Evolutionary conservation across 2,329 filamentous ascomycete genomes (phyloP), one percentile per base, ranked within the genome.

Genomic region (Paraconiothyrium sp.): DNA sequence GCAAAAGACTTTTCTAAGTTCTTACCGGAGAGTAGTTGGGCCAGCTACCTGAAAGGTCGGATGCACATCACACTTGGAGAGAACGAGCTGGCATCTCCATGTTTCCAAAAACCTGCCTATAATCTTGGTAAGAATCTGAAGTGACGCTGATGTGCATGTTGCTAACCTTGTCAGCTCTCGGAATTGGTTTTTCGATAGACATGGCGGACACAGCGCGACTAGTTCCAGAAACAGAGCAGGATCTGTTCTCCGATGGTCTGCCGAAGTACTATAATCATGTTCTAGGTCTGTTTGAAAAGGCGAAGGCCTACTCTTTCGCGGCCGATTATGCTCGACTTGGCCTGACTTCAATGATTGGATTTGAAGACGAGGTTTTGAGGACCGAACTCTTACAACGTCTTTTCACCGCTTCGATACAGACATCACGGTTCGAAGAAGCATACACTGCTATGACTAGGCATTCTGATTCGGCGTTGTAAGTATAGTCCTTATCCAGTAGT

Each of bases 201-300:
- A 72, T 78, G 37, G 64, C 67, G 13, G 81, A 84, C 62, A 84
- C 82, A 8, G 81, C 83, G 47, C 61, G 56, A 47, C 85, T 97
- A 14, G 84, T 98, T 24, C 89, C 91, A 57, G 88, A 92, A 27
- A 88, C 90, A 2, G 92, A 97, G 67, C 90, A 89, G 13, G 82
- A 84, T 57, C 82, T 76, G 56, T 89, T 90, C 72, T 85, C 93
- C 73, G 87, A 88, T 59, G 95, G 94, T 1, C 84, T 94, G 44
- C 86, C 92, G 5, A 89, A 87, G 65, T 99, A 97, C 80, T 96
- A 96, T 77, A 88, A 90, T 46, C 95, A 99, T 76, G 87, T 98
- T 54, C 86, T 94, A 13, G 85, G 88, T 22, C 84, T 99, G 1
- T 98, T 92, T 73, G 94, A 97, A 75, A 87, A 87, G 68, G 86